Conservation (phyloP, 805 yeast species). For the Candida glaebosa region DNA sequence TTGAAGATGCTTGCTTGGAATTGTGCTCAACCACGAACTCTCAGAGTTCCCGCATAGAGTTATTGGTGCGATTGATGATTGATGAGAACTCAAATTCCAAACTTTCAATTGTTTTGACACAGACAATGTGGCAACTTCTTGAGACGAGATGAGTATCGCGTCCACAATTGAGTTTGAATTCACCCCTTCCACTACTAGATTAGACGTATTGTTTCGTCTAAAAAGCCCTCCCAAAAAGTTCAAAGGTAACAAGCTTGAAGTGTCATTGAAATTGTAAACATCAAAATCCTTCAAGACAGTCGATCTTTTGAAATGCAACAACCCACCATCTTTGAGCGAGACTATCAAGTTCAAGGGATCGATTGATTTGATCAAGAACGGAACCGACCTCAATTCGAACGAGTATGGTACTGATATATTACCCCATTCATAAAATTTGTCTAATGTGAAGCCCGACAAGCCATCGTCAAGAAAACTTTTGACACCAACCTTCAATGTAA, state of each 20-base stretch:
- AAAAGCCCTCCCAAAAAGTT: constrained; percentile 24
- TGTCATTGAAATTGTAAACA: constrained; percentile 53
- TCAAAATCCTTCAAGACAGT: constrained; percentile 37
- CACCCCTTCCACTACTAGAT: constrained; percentile 26
- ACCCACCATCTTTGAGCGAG: constrained; percentile 73
- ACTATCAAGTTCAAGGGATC: constrained; percentile 47
- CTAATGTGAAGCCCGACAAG: constrained; percentile 24
- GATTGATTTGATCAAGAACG: constrained; percentile 36
- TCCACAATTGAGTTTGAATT: constrained; percentile 44
- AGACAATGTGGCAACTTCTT: constrained; percentile 47
- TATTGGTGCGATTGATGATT: constrained; percentile 14
- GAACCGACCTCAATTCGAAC: constrained; percentile 38
- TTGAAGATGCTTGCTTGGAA: constrained; percentile 30
- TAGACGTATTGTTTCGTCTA: constrained; percentile 9
- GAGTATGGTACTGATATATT: constrained; percentile 63
- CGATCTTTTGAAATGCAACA: constrained; percentile 50
- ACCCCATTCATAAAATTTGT: constrained; percentile 56
- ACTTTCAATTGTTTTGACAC: constrained; percentile 52
- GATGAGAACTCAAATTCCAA: constrained; percentile 52
- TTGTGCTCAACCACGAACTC: constrained; percentile 23
- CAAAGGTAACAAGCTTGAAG: constrained; percentile 29
- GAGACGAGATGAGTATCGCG: constrained; percentile 30
- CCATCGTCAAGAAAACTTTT: constrained; percentile 8
- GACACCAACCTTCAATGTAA: constrained; percentile 45
- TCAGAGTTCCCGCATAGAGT: constrained; percentile 10